Base-by-base conservation (phyloP, 305 asterid species). In the Fraxinus greggii region DNA sequence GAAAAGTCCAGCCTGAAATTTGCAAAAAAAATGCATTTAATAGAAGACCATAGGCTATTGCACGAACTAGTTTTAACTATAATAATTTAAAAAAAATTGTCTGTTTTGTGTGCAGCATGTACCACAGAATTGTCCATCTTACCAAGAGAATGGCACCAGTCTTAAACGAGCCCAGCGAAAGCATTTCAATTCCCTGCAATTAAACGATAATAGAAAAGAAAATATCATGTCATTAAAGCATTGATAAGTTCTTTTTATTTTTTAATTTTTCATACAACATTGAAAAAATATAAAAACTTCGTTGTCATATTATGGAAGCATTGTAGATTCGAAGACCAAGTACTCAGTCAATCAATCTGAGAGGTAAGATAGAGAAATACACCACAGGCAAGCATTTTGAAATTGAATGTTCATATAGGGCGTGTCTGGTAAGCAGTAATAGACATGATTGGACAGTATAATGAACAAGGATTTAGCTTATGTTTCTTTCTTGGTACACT, bases 161-260 rank as follows among this genome's bases (percentile, higher is more conserved):
- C 92, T 94, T 94, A 84, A 96, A 96, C 69, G 99, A 96, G 79
- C 99, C 99, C 85, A 96, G 99, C 72, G 99, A 96, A 86, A 96
- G 99, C 98, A 94, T 96, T 90, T 96, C 99, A 54, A 96, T 91
- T 79, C 98, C 99, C 99, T 96, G 92, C 75, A 85, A 78, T 85
- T 54, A 31, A 19, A 61, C 26, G 32, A 61, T 19, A 61, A 61
- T 23, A 7, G 5, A 65, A 26, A 65, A 65, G 35, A 65, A 65
- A 4, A 24, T 26, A 23, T 65, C 1, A 28, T 65, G 35, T 26
- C 73, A 65, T 65, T 65, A 65, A 65, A 65, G 73, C 33, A 1
- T 65, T 65, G 1, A 65, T 12, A 21, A 65, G 5, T 15, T 48
- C 21, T 48, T 48, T 48, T 61, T 3, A 8, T 61, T 3, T 61